These are phyloP conservation scores for Pythium dissimile DNA, from an alignment of 352 stramenopile species.

Conservation along the genomic window DNA sequence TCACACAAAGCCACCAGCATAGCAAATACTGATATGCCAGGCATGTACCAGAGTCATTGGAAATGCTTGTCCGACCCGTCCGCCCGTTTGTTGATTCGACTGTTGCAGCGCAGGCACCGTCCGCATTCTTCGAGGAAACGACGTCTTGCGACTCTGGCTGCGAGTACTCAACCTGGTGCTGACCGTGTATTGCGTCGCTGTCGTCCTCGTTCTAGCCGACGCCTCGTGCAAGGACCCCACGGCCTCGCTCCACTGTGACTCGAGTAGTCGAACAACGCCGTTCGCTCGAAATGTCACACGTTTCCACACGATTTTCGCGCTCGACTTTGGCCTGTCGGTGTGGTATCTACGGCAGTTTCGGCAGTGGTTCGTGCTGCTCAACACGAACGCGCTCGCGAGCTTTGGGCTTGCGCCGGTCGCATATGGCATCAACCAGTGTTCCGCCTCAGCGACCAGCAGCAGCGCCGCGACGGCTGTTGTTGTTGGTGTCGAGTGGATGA, in stretches of 20 bases:
- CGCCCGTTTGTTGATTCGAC: too few species aligned
- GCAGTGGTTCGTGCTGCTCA: slow-evolving; percentile 6
- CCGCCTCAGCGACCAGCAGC: neutral
- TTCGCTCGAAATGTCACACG: neutral
- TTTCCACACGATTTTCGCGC: neutral
- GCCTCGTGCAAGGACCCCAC: neutral
- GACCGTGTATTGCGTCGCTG: slow-evolving; percentile 4
- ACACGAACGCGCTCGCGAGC: neutral
- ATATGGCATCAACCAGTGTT: slow-evolving; percentile 6
- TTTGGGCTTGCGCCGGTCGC: slow-evolving; percentile 1
- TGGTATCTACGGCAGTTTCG: slow-evolving; percentile 2
- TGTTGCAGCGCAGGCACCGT: slow-evolving; percentile 5
- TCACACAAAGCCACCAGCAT: too few species aligned
- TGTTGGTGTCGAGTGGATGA: neutral
- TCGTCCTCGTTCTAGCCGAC: slow-evolving; percentile 2
- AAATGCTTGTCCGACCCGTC: too few species aligned
- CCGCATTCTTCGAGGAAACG: slow-evolving; percentile 17
- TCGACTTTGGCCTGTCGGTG: slow-evolving; percentile 6
- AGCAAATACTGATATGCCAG: too few species aligned
- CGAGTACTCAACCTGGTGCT: slow-evolving; percentile 2
- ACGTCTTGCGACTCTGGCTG: slow-evolving; percentile 3
- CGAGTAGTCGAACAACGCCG: neutral
- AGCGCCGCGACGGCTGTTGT: neutral
- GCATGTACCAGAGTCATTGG: too few species aligned
- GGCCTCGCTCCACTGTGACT: slow-evolving; percentile 14